Base-by-base conservation (phyloP, 352 stramenopile genomes). In the Phytophthora pluvialis region DNA sequence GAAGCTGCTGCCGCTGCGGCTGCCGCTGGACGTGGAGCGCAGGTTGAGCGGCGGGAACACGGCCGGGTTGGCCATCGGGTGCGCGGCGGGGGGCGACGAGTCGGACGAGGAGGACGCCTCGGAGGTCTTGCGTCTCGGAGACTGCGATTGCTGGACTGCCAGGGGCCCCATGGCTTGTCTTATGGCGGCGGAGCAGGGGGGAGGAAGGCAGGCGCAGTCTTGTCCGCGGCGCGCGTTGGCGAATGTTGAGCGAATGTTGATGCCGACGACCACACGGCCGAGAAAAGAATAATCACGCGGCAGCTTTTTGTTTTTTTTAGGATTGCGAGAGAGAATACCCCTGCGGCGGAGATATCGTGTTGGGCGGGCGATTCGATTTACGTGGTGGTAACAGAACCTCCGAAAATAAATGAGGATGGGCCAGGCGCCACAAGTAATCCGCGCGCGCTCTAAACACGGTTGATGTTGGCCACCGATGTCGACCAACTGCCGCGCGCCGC, bases 171-270 rank as follows among this genome's bases (percentile, higher is more conserved):
- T 66, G 26, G 48, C 40, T 53, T 61, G 29, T 43, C 32, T 50
- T 36, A 40, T 32, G 25, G n/a, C 31, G 13, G 28, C 13, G 44
- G 44, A 16, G n/a, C 12, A 42, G 45, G 39, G n/a, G 28, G 38
- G n/a, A 25, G 48, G 26, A 35, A 55, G 44, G 13, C 11, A 32
- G 32, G 26, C 16, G 13, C 47, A n/a, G 53, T 58, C 38, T 60
- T 54, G 49, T 67, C 42, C 35, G 49, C 53, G 39, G 26, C 54
- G 49, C 55, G 49, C 36, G 44, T 75, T 78, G 55, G 51, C 51
- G 58, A 78, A 72, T 78, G 70, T 74, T 74, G 60, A 63, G 48
- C 49, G 50, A 75, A 75, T 77, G 69, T 73, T 79, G 67, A 79
- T 73, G 72, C 54, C 50, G 58, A 67, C 71, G 49, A 69, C 26